Evolutionary conservation across 2,329 filamentous ascomycete species (phyloP).

Genomic region (Elsinoe batatas): DNA sequence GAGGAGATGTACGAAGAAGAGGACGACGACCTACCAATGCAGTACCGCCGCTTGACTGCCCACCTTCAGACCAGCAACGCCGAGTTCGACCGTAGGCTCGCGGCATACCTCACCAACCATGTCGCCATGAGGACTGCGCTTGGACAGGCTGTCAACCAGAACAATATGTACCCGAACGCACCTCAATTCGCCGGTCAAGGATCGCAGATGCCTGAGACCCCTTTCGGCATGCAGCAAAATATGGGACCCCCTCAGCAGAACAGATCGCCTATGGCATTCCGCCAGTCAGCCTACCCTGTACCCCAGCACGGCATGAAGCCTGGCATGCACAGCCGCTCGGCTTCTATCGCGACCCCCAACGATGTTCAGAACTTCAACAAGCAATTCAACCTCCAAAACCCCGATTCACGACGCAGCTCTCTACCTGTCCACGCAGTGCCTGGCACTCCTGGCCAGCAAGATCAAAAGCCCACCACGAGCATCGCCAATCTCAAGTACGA

Average conservation of each 20-base stretch:
- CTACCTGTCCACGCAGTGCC: slow-evolving; percentile 25
- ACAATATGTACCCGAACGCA: slow-evolving; percentile 28
- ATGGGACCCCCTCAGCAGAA: slow-evolving; percentile 22
- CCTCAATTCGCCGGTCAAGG: slow-evolving; percentile 33
- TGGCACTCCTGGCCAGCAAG: slow-evolving; percentile 15
- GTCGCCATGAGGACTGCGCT: slow-evolving; percentile 46
- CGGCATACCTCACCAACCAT: slow-evolving; percentile 48
- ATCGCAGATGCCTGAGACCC: background rate
- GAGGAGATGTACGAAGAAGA: slow-evolving; percentile 97
- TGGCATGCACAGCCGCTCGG: slow-evolving; percentile 32
- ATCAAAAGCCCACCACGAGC: slow-evolving; percentile 19
- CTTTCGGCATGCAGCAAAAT: slow-evolving; percentile 18
- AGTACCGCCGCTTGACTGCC: slow-evolving; percentile 53
- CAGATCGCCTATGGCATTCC: slow-evolving; percentile 24
- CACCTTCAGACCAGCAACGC: slow-evolving; percentile 51
- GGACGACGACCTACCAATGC: slow-evolving; percentile 65
- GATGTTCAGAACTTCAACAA: slow-evolving; percentile 19
- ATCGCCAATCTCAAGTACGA: slow-evolving; percentile 19
- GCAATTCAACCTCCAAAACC: slow-evolving; percentile 14
- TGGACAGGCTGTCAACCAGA: slow-evolving; percentile 36
- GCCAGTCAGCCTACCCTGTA: slow-evolving; percentile 35
- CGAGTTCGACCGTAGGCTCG: slow-evolving; percentile 53
- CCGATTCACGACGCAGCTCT: slow-evolving; percentile 33
- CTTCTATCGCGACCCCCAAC: slow-evolving; percentile 36
- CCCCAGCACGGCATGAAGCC: slow-evolving; percentile 23